phyloP scores from a whole-genome alignment of 805 yeast genomes.

The Teunomyces tritomae region DNA sequence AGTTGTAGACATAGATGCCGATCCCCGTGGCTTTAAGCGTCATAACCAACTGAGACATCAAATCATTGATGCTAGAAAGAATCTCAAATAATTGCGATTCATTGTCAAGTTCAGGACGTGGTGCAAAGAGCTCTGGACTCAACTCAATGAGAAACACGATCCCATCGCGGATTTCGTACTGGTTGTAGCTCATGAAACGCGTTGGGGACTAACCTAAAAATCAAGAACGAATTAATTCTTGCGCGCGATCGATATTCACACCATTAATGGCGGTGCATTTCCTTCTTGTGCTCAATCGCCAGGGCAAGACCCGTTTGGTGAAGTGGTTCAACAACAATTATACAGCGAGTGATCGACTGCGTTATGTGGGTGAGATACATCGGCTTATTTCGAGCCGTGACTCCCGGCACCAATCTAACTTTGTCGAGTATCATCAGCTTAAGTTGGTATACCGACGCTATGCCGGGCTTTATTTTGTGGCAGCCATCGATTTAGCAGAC shows the following conservation, averaged over 20 bases:
- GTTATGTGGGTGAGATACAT: slow-evolving; percentile 63
- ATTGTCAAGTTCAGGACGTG: slow-evolving; percentile 34
- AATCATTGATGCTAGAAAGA: slow-evolving; percentile 54
- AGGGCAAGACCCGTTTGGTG: slow-evolving; percentile 85
- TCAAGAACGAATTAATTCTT: neutral
- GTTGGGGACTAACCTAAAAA: slow-evolving; percentile 3
- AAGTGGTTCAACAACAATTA: slow-evolving; percentile 60
- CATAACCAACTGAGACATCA: slow-evolving; percentile 65
- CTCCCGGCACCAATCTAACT: slow-evolving; percentile 77
- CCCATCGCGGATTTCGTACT: slow-evolving; percentile 58
- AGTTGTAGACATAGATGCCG: slow-evolving; percentile 67
- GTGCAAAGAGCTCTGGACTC: slow-evolving; percentile 43
- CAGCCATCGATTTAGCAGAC: slow-evolving; percentile 75
- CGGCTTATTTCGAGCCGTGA: slow-evolving; percentile 79
- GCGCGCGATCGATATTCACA: neutral
- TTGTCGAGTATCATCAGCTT: slow-evolving; percentile 57
- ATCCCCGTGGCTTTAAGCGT: slow-evolving; percentile 67
- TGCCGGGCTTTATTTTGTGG: slow-evolving; percentile 88
- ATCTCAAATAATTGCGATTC: slow-evolving; percentile 50
- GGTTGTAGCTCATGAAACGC: slow-evolving; percentile 9
- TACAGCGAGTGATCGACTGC: slow-evolving; percentile 28
- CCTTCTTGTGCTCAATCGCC: slow-evolving; percentile 81
- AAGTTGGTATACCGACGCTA: slow-evolving; percentile 84
- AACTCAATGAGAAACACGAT: slow-evolving; percentile 62
- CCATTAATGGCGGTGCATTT: slow-evolving; percentile 72